Evolutionary conservation across 306 rosid species (phyloP).

Genomic region (Begonia fuchsioides): DNA sequence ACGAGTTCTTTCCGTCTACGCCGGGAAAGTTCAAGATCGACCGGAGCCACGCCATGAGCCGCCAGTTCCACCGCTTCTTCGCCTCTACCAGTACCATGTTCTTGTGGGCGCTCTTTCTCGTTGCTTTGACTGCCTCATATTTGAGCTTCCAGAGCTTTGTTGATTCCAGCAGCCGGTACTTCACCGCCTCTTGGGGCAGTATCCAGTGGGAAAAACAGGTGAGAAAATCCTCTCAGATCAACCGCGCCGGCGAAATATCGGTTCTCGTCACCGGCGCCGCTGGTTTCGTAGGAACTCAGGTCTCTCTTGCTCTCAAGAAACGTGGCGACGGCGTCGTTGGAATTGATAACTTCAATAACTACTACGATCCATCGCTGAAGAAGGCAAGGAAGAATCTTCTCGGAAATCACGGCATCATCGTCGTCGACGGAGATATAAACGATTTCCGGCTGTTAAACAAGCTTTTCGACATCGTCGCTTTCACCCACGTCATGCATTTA

Average conservation of each 20-base stretch:
- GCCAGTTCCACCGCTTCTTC: constrained; percentile 1
- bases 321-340: not conserved
- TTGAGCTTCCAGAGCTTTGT: constrained; percentile 3
- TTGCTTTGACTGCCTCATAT: constrained; percentile 2
- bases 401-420: not conserved
- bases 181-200: constrained; percentile 1
- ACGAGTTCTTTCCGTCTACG: not conserved
- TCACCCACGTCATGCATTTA: too few relatives aligned
- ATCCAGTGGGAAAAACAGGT: constrained; percentile 5
- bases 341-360: not conserved
- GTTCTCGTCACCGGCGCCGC: not conserved
- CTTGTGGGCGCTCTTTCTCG: not conserved
- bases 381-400: not conserved
- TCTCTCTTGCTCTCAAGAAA: too few relatives aligned
- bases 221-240: not conserved
- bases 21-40: constrained; percentile 4
- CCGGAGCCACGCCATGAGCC: constrained; percentile 1
- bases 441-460: not conserved
- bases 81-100: constrained; percentile 4
- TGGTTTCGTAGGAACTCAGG: not conserved
- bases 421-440: not conserved
- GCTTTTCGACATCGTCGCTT: not conserved
- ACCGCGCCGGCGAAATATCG: not conserved
- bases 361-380: not conserved
- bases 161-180: constrained; percentile 1